Conservation (phyloP, 176 grass and related monocot genomes). For the Olyra latifolia region DNA sequence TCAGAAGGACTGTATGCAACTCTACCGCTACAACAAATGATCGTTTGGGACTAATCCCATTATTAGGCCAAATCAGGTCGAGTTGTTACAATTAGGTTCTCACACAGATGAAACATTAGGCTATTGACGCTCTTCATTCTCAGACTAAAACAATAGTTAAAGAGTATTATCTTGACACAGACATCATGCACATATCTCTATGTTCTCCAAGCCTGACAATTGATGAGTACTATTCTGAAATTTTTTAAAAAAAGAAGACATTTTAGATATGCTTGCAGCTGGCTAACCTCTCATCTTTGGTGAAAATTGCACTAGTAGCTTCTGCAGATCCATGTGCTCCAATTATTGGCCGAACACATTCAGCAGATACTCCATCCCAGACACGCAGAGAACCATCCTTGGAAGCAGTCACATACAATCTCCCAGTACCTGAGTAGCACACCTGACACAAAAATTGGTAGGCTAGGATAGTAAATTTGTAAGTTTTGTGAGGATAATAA, state of each 20-base stretch:
- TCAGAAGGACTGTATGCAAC: not conserved
- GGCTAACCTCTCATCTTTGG: constrained; percentile 81
- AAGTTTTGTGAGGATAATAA: constrained; percentile 8
- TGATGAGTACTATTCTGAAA: not conserved
- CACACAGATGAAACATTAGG: not conserved
- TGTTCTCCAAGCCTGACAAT: constrained; percentile 17
- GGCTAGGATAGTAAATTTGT: constrained; percentile 14
- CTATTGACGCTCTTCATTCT: not conserved
- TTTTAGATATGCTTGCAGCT: not conserved
- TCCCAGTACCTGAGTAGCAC: constrained; percentile 75
- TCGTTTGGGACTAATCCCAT: not conserved
- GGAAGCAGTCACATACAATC: constrained; percentile 85
- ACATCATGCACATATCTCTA: constrained; percentile 13
- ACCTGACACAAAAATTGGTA: constrained; percentile 51
- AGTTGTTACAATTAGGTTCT: not conserved
- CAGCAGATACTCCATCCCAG: constrained; percentile 87
- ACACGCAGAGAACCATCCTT: constrained; percentile 89
- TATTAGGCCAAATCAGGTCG: not conserved
- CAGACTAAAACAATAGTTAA: not conserved
- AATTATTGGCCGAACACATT: constrained; percentile 81
- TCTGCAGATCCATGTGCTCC: constrained; percentile 78
- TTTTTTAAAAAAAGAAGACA: not conserved
- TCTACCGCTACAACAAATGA: not conserved
- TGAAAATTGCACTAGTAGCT: constrained; percentile 85
- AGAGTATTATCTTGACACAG: constrained; percentile 1